A percentile compares a stretch with the other conserved stretches of the same genome.
These are phyloP conservation scores for Stachybotrys chartarum DNA, from an alignment of 2,329 filamentous ascomycete species.

Conservation along the genomic window DNA sequence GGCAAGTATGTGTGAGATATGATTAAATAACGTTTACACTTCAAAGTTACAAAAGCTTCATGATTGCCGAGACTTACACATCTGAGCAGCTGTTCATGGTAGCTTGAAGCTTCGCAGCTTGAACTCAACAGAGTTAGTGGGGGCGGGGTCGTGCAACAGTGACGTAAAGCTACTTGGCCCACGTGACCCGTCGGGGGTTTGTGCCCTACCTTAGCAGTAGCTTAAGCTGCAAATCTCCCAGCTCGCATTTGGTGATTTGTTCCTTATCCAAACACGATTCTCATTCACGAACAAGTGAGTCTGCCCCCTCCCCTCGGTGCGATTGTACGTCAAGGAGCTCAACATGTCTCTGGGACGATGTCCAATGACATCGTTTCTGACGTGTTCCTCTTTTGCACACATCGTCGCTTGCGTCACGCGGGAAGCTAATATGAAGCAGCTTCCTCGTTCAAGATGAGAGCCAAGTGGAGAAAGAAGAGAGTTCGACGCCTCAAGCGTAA, in stretches of 20 bases:
- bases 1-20: too few relatives aligned
- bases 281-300: slow-evolving; percentile 37
- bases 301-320: slow-evolving; percentile 4
- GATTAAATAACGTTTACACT: too few relatives aligned
- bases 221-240: slow-evolving; percentile 10
- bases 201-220: slow-evolving; percentile 26
- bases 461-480: slow-evolving; percentile 99
- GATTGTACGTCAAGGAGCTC: neutral
- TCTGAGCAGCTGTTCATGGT: neutral
- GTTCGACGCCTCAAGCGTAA: slow-evolving; percentile 98
- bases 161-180: slow-evolving; percentile 3
- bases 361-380: slow-evolving; percentile 6
- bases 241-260: slow-evolving; percentile 20
- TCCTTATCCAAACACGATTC: slow-evolving; percentile 37
- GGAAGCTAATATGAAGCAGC: slow-evolving; percentile 16
- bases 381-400: slow-evolving; percentile 1
- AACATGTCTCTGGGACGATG: neutral
- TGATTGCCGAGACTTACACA: too few relatives aligned
- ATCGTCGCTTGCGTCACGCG: neutral
- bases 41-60: neutral
- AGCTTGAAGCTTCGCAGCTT: neutral
- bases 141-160: neutral
- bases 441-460: slow-evolving; percentile 63
- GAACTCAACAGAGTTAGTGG: neutral
- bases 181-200: slow-evolving; percentile 28